A percentile compares a stretch with the other conserved stretches of the same genome.
Evolutionary conservation across 352 stramenopile species (phyloP).

Genomic region (Pythium aquatile): DNA sequence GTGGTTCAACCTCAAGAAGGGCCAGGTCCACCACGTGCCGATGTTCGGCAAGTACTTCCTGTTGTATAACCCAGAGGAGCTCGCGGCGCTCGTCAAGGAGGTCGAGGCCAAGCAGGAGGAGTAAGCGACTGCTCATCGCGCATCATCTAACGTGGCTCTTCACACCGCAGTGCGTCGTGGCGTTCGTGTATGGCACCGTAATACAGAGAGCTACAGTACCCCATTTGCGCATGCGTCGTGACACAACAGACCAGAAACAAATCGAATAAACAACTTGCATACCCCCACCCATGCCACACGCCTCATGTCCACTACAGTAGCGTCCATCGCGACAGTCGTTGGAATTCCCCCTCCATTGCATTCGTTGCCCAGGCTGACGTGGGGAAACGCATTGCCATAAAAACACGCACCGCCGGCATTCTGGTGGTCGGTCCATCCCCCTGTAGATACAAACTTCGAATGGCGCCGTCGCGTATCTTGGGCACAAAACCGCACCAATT

Average conservation of each 20-base stretch:
- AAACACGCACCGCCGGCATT: conserved; percentile 17
- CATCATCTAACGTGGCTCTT: neutral
- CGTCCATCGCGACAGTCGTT: neutral
- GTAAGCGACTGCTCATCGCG: conserved; percentile 1
- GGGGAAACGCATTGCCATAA: conserved; percentile 6
- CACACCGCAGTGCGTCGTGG: neutral
- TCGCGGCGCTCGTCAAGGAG: conserved; percentile 80
- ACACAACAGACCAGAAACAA: conserved; percentile 1
- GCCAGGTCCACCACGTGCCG: conserved; percentile 86
- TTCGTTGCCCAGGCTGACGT: neutral
- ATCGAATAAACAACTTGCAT: conserved; percentile 20
- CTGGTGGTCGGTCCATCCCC: conserved; percentile 26
- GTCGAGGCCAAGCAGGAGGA: conserved; percentile 82
- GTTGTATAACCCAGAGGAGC: conserved; percentile 87
- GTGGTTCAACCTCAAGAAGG: conserved; percentile 87
- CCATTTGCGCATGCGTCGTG: conserved; percentile 3
- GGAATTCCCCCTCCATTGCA: too few relatives aligned
- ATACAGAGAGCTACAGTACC: conserved; percentile 5
- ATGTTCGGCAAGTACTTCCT: conserved; percentile 90
- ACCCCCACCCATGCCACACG: neutral
- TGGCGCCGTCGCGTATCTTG: neutral
- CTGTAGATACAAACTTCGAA: neutral
- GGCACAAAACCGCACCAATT: neutral
- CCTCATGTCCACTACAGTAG: neutral
- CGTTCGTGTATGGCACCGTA: conserved; percentile 4